These are phyloP conservation scores for Neurospora sublineolata DNA, from an alignment of 495 filamentous ascomycete species.

Conservation along the genomic window DNA sequence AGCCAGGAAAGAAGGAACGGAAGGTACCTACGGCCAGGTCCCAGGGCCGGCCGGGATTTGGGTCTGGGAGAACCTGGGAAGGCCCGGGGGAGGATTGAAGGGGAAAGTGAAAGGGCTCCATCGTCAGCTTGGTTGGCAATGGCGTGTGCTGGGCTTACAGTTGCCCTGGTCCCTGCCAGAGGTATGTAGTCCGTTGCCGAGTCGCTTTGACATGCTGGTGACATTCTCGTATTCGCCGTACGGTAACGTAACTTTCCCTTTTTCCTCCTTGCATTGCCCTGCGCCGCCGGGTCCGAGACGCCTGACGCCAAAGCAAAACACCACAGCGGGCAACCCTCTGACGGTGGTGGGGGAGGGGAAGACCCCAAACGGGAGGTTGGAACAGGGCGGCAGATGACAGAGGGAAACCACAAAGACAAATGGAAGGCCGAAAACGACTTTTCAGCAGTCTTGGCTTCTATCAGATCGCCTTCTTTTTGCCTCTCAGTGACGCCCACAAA, in stretches of 20 bases:
- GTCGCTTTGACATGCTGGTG: not conserved
- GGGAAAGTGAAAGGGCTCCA: not conserved
- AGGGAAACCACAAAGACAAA: not conserved
- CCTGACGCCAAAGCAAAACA: not conserved
- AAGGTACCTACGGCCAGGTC: not conserved
- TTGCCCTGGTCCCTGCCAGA: not conserved
- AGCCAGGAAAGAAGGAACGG: not conserved
- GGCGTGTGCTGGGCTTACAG: not conserved
- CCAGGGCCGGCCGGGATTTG: not conserved
- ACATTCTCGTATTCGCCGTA: not conserved
- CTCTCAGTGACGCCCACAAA: not conserved
- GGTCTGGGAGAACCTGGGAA: not conserved
- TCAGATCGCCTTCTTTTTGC: not conserved
- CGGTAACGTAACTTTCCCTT: not conserved
- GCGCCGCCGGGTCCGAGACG: not conserved
- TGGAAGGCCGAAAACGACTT: not conserved
- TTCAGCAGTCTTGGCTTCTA: not conserved
- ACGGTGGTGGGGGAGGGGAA: not conserved
- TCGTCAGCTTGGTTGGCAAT: not conserved
- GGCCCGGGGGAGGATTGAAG: not conserved
- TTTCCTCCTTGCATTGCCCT: not conserved
- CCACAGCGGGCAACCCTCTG: not conserved
- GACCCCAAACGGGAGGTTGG: not conserved
- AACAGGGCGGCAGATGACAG: not conserved
- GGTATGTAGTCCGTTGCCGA: not conserved